These are phyloP conservation scores for Lactarius sp. DNA, from an alignment of 768 basidiomycete species.

Conservation along the genomic window DNA sequence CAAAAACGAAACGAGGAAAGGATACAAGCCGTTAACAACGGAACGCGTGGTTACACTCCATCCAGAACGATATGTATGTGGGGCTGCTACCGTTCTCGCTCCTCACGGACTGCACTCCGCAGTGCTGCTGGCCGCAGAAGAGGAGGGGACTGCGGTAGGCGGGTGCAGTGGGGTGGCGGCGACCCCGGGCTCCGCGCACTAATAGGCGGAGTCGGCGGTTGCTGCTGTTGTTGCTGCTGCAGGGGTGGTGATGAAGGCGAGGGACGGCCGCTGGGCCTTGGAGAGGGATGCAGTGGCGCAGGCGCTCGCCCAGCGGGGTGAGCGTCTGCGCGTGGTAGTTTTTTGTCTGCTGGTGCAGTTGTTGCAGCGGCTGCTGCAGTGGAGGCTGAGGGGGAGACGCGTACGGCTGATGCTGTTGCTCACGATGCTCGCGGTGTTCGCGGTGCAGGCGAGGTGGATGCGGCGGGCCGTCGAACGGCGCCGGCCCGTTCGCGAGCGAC, in stretches of 20 bases:
- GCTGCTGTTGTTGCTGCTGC: conserved; percentile 6
- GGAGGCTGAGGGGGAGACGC: conserved; percentile 22
- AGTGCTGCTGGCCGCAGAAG: conserved; percentile 1
- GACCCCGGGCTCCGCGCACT: conserved; percentile 11
- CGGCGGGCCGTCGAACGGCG: conserved; percentile 9
- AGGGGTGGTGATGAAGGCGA: conserved; percentile 14
- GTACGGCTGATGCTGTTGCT: conserved; percentile 21
- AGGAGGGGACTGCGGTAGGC: conserved; percentile 8
- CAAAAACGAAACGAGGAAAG: not conserved
- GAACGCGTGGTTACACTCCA: conserved; percentile 1
- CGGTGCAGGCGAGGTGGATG: conserved; percentile 13
- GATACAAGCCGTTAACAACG: not conserved
- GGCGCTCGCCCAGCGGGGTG: conserved; percentile 29
- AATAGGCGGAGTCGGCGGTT: conserved; percentile 18
- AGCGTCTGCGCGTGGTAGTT: conserved; percentile 28
- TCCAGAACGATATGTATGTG: not conserved
- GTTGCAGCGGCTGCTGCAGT: conserved; percentile 19
- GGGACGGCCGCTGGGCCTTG: conserved; percentile 27
- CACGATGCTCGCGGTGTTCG: conserved; percentile 3
- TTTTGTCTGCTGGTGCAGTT: conserved; percentile 23
- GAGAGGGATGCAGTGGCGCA: conserved; percentile 22
- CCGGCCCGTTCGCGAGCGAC: conserved; percentile 15
- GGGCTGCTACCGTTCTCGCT: conserved; percentile 13
- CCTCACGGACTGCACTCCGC: conserved; percentile 11
- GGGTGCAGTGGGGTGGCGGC: not conserved